Evolutionary conservation across 2,329 filamentous ascomycete genomes (phyloP).

Genomic region (Sporothrix pallida): DNA sequence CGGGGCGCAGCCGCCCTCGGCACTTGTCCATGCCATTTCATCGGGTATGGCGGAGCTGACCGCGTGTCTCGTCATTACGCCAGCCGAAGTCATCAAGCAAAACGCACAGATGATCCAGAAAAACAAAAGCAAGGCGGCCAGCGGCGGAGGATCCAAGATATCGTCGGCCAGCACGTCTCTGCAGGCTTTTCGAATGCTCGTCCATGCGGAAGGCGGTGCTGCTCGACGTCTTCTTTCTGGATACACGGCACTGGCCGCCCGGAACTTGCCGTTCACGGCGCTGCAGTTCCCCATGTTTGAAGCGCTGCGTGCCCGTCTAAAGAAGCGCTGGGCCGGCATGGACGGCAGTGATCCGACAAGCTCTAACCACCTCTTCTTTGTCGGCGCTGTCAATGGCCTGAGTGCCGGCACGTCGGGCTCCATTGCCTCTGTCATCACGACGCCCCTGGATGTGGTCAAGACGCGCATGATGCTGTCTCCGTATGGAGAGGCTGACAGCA

Average conservation of each 20-base stretch:
- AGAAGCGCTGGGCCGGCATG: constrained; percentile 43
- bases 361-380: constrained; percentile 60
- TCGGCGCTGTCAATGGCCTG: constrained; percentile 71
- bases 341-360: constrained; percentile 30
- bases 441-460: constrained; percentile 88
- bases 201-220: constrained; percentile 57
- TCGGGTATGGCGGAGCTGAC: constrained; percentile 81
- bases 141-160: background rate
- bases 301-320: constrained; percentile 63
- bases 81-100: constrained; percentile 90
- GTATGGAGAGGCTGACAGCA: constrained; percentile 44
- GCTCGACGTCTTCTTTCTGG: constrained; percentile 68
- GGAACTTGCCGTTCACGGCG: constrained; percentile 86
- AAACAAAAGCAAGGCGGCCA: constrained; percentile 36
- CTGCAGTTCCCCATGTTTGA: constrained; percentile 91
- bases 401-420: constrained; percentile 77
- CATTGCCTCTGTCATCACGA: constrained; percentile 79
- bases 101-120: constrained; percentile 81
- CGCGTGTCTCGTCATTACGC: constrained; percentile 84
- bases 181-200: constrained; percentile 55
- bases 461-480: constrained; percentile 84
- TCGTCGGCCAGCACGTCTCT: constrained; percentile 52
- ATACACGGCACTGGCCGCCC: constrained; percentile 79
- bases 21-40: constrained; percentile 72
- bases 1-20: constrained; percentile 54